These are phyloP conservation scores for Nemania sp. DNA, from an alignment of 2,329 filamentous ascomycete genomes.

Conservation along the genomic window DNA sequence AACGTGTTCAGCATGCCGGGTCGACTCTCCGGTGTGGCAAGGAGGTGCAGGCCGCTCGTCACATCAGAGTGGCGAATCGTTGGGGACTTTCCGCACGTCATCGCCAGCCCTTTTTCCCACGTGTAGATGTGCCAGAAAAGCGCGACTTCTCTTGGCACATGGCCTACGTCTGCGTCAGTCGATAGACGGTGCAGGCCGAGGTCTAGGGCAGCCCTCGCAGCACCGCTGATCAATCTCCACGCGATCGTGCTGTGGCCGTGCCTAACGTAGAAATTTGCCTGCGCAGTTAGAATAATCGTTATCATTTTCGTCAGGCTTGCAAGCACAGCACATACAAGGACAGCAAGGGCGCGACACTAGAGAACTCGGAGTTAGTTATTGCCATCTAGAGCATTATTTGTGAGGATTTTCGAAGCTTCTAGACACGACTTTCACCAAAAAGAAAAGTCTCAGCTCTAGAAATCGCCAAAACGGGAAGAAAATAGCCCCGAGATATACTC, in stretches of 20 bases:
- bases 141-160: conserved; percentile 29
- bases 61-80: conserved; percentile 49
- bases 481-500: too few species aligned
- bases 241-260: conserved; percentile 47
- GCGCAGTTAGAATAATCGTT: conserved; percentile 12
- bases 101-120: conserved; percentile 49
- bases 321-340: conserved; percentile 42
- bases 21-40: conserved; percentile 3
- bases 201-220: conserved; percentile 46
- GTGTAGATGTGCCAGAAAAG: conserved; percentile 50
- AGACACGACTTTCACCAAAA: too few species aligned
- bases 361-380: too few species aligned
- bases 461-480: too few species aligned
- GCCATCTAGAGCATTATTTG: too few species aligned
- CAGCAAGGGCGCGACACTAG: conserved; percentile 47
- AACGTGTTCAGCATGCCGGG: conserved; percentile 4
- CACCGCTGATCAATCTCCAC: conserved; percentile 47
- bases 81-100: conserved; percentile 47
- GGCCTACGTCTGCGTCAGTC: background rate
- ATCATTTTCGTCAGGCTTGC: background rate
- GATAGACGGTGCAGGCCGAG: conserved; percentile 48
- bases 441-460: too few species aligned
- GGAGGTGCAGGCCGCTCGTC: conserved; percentile 35
- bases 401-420: too few species aligned
- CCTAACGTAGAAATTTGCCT: conserved; percentile 48